Conservation (phyloP, 306 rosid genomes). For the Rosa multiflora region DNA sequence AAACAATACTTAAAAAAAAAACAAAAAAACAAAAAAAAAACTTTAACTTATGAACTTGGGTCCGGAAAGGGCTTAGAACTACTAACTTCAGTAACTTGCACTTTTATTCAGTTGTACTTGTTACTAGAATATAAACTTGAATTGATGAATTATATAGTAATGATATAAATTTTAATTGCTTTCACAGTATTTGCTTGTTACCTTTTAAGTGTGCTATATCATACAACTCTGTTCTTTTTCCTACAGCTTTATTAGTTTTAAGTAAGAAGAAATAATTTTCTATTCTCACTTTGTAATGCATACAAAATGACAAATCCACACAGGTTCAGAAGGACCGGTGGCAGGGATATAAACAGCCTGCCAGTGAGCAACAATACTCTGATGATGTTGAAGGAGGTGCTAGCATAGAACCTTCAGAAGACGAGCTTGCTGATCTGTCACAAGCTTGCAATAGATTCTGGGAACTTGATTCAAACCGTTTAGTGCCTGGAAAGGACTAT, state of each 20-base stretch:
- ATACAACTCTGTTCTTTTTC: neutral
- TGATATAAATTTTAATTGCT: neutral
- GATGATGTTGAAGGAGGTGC: slow-evolving; percentile 57
- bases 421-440: slow-evolving; percentile 72
- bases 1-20: no score
- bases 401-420: slow-evolving; percentile 56
- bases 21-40: no score
- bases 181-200: neutral
- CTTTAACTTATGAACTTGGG: neutral
- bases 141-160: neutral
- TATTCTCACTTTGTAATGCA: slow-evolving; percentile 4
- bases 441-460: slow-evolving; percentile 78
- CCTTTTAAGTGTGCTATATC: slow-evolving; percentile 1
- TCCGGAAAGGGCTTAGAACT: neutral
- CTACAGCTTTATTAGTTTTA: neutral
- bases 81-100: neutral
- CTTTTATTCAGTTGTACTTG: neutral
- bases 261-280: neutral
- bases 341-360: slow-evolving; percentile 62
- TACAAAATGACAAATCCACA: slow-evolving; percentile 19
- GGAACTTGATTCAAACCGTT: slow-evolving; percentile 81
- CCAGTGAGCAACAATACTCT: slow-evolving; percentile 73
- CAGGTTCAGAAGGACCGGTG: slow-evolving; percentile 75
- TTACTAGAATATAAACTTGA: neutral
- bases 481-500: slow-evolving; percentile 79